Percentiles rank a stretch among this genome's conserved stretches.
phyloP scores from a whole-genome alignment of 169 alveolate species.

The Plasmodium ovale region DNA sequence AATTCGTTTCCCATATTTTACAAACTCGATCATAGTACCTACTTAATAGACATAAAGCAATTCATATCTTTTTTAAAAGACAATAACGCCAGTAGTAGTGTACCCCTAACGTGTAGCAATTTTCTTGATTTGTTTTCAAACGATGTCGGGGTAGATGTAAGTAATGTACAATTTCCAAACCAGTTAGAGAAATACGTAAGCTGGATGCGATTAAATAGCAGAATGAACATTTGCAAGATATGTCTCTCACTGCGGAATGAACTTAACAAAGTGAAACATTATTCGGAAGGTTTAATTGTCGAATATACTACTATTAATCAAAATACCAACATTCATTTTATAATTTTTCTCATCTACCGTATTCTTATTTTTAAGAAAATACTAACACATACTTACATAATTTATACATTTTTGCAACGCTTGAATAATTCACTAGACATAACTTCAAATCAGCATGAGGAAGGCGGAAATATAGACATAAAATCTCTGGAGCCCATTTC shows the following conservation, averaged over 20 bases:
- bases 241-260: conserved; percentile 15
- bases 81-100: not conserved
- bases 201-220: conserved; percentile 70
- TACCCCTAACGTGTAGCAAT: not conserved
- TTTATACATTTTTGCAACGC: conserved; percentile 58
- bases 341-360: conserved; percentile 66
- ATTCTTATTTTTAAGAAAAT: conserved; percentile 61
- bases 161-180: conserved; percentile 9
- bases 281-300: conserved; percentile 19
- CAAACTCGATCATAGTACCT: conserved; percentile 43
- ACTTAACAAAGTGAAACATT: conserved; percentile 51
- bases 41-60: conserved; percentile 58
- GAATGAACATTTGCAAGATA: conserved; percentile 63
- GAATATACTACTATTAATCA: conserved; percentile 62
- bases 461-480: conserved; percentile 1
- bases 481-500: conserved; percentile 26
- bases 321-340: conserved; percentile 49
- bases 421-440: conserved; percentile 46
- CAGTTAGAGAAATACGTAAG: conserved; percentile 73
- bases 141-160: conserved; percentile 48
- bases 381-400: conserved; percentile 60
- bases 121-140: conserved; percentile 61
- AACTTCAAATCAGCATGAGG: conserved; percentile 4
- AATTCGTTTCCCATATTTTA: conserved; percentile 21
- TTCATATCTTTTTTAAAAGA: conserved; percentile 5